Evolutionary conservation across 2,329 filamentous ascomycete genomes (phyloP).

Genomic region (Cercospora beticola): DNA sequence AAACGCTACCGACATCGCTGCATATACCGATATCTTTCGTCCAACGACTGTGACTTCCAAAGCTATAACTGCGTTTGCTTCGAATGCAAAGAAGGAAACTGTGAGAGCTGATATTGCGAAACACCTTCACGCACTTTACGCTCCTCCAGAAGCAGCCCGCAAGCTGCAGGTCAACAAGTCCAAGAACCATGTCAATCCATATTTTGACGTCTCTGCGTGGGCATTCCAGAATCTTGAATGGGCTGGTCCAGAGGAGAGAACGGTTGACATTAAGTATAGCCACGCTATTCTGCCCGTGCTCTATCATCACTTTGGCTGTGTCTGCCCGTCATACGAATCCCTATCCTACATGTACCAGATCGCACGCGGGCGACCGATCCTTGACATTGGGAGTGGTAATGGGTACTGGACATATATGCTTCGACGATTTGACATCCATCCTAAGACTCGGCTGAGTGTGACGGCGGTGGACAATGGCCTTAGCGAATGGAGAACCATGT

Average conservation of each 20-base stretch:
- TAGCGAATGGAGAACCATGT: constrained; percentile 66
- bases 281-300: constrained; percentile 71
- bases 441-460: constrained; percentile 44
- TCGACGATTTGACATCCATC: constrained; percentile 53
- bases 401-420: constrained; percentile 77
- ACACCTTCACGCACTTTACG: constrained; percentile 56
- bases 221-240: constrained; percentile 64
- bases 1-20: constrained; percentile 58
- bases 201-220: constrained; percentile 67
- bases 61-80: constrained; percentile 60
- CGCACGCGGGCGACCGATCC: constrained; percentile 52
- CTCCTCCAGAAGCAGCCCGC: constrained; percentile 46
- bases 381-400: constrained; percentile 70
- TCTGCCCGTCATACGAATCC: constrained; percentile 66
- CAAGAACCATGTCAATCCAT: constrained; percentile 60
- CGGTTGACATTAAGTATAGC: constrained; percentile 54
- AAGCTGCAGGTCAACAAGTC: constrained; percentile 43
- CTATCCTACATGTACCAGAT: constrained; percentile 61
- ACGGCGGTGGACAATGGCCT: constrained; percentile 66
- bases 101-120: constrained; percentile 57
- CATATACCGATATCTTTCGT: constrained; percentile 67
- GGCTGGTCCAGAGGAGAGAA: constrained; percentile 58
- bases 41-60: constrained; percentile 60
- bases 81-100: constrained; percentile 66
- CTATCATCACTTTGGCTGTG: constrained; percentile 78